Evolutionary conservation across 768 basidiomycete genomes (phyloP).

Genomic region (Pisolithus sp.): DNA sequence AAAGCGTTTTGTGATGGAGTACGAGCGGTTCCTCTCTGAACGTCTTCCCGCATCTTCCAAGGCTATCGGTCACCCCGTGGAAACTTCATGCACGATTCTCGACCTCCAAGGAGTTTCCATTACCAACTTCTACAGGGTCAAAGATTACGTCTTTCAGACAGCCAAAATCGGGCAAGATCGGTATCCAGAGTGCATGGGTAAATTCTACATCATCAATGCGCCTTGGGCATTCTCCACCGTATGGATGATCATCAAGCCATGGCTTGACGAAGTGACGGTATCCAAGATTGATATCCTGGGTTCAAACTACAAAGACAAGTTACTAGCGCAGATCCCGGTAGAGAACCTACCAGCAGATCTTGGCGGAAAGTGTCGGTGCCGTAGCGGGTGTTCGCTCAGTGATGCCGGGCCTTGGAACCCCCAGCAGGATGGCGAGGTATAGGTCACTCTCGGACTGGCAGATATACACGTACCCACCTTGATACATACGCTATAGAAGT

Average conservation of each 20-base stretch:
- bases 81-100: slow-evolving; percentile 96
- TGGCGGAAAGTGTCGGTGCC: slow-evolving; percentile 76
- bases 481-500: not conserved
- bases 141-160: slow-evolving; percentile 80
- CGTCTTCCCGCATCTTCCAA: slow-evolving; percentile 77
- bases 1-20: slow-evolving; percentile 84
- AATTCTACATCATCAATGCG: slow-evolving; percentile 98
- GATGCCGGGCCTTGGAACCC: slow-evolving; percentile 91
- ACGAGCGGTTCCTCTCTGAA: slow-evolving; percentile 79
- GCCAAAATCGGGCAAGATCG: slow-evolving; percentile 80
- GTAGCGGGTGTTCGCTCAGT: slow-evolving; percentile 76
- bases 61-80: slow-evolving; percentile 77
- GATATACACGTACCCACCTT: not conserved
- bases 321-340: slow-evolving; percentile 74
- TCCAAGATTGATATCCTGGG: slow-evolving; percentile 90
- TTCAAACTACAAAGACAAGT: slow-evolving; percentile 56
- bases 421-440: not conserved
- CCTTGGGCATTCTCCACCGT: slow-evolving; percentile 89
- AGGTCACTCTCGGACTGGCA: not conserved
- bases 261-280: slow-evolving; percentile 94
- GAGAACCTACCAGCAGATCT: slow-evolving; percentile 83
- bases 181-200: slow-evolving; percentile 94
- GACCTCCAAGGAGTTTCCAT: slow-evolving; percentile 73
- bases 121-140: slow-evolving; percentile 82
- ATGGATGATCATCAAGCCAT: slow-evolving; percentile 85